Conservation (phyloP, 345 rosid species). For the Eucalyptus tenuipes region DNA sequence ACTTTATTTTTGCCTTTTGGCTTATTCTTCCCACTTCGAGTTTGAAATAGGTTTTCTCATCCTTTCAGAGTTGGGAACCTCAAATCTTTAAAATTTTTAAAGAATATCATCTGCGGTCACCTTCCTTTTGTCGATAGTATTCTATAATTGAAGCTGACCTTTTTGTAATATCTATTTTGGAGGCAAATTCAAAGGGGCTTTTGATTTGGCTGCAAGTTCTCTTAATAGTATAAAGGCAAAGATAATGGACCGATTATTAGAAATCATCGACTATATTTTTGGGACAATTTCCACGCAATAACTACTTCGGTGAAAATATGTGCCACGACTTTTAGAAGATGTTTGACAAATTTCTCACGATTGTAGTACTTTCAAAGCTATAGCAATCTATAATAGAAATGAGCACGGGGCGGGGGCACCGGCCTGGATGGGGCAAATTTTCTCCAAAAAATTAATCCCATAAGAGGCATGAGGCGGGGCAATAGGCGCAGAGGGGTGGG, state of each 20-base stretch:
- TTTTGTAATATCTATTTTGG: neutral
- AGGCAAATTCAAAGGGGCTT: neutral
- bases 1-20: neutral
- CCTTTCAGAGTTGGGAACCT: neutral
- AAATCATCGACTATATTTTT: neutral
- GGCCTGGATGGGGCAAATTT: neutral
- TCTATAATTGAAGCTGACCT: neutral
- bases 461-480: neutral
- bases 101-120: neutral
- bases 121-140: neutral
- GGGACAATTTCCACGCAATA: neutral
- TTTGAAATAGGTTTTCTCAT: neutral
- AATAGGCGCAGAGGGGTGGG: neutral
- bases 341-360: neutral
- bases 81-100: neutral
- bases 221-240: neutral
- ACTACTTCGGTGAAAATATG: neutral
- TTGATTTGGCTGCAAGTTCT: neutral
- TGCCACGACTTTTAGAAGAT: neutral
- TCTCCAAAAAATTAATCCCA: neutral
- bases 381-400: neutral
- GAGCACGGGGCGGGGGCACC: neutral
- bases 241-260: neutral
- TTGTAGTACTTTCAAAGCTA: neutral
- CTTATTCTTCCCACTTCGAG: neutral